Conservation (phyloP, 306 rosid species). For the Vigna unguiculata region DNA sequence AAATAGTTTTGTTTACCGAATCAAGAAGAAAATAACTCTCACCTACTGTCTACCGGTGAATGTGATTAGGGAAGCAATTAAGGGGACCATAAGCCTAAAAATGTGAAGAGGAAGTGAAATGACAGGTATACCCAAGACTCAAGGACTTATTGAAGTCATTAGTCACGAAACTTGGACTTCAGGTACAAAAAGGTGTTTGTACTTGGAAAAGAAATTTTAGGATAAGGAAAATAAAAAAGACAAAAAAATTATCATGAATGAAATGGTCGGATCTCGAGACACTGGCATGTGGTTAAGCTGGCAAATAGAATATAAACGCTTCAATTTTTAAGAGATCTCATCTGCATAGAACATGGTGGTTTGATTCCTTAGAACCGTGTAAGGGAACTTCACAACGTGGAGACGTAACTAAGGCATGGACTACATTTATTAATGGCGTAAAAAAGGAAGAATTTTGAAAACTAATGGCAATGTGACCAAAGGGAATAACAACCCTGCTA, state of each 20-base stretch:
- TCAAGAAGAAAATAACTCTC: conserved; percentile 12
- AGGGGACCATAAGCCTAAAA: conserved; percentile 35
- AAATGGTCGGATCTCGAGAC: conserved; percentile 75
- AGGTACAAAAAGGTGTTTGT: conserved; percentile 45
- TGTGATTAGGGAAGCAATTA: conserved; percentile 29
- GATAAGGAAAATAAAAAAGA: conserved; percentile 52
- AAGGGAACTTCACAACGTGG: conserved; percentile 49
- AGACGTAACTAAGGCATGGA: conserved; percentile 42
- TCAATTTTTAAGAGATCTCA: conserved; percentile 48
- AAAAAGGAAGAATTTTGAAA: neutral
- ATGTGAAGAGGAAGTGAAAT: conserved; percentile 30
- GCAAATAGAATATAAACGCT: conserved; percentile 47
- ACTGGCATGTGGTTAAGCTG: conserved; percentile 78
- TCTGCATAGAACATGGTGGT: conserved; percentile 57
- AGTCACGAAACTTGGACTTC: conserved; percentile 43
- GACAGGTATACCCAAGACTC: conserved; percentile 32
- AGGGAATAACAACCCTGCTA: conserved; percentile 8
- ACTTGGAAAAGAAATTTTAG: conserved; percentile 45
- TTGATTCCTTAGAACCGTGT: conserved; percentile 56
- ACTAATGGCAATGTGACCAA: neutral
- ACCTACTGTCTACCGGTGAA: conserved; percentile 14
- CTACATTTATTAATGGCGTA: conserved; percentile 18
- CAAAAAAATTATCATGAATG: conserved; percentile 57
- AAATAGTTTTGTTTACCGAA: no score
- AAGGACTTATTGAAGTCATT: conserved; percentile 13